Evolutionary conservation across 2,329 filamentous ascomycete genomes (phyloP).

Genomic region (Dryadomyces sulphureus): DNA sequence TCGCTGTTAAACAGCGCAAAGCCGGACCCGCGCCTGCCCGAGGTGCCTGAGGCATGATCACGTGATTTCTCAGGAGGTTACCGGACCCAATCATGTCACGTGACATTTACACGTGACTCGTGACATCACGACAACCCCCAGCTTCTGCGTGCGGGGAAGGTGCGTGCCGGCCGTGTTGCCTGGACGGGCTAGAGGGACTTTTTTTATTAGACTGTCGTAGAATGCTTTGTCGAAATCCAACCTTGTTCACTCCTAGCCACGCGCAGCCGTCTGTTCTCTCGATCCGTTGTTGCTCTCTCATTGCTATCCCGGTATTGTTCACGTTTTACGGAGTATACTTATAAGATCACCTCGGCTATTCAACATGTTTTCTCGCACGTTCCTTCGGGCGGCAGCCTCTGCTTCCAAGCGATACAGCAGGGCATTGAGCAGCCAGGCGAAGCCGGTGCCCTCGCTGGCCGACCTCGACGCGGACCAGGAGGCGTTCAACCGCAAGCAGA

Average conservation of each 20-base stretch:
- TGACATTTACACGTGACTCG: neutral
- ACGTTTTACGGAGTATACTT: too few species aligned
- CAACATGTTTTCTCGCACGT: neutral
- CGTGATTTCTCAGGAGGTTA: too few species aligned
- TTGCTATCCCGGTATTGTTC: too few species aligned
- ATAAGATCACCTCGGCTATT: too few species aligned
- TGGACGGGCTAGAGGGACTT: too few species aligned
- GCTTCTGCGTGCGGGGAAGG: neutral
- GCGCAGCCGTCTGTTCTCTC: too few species aligned
- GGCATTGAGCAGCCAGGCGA: conserved; percentile 23
- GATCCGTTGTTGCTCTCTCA: too few species aligned
- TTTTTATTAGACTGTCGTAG: too few species aligned
- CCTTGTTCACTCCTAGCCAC: too few species aligned
- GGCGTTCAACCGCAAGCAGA: conserved; percentile 70
- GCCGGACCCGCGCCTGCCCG: conserved; percentile 3
- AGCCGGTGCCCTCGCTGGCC: conserved; percentile 56
- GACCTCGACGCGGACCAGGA: conserved; percentile 65
- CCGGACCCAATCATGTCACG: neutral
- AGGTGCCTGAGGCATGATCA: neutral
- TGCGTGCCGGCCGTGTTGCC: neutral
- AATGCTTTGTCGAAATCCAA: too few species aligned
- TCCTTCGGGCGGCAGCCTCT: neutral
- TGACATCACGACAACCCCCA: neutral
- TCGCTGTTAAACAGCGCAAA: conserved; percentile 1
- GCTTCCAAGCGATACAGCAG: too few species aligned